Base-by-base conservation (phyloP, 2,329 filamentous ascomycete genomes). In the Magnaporthiopsis incrustans region DNA sequence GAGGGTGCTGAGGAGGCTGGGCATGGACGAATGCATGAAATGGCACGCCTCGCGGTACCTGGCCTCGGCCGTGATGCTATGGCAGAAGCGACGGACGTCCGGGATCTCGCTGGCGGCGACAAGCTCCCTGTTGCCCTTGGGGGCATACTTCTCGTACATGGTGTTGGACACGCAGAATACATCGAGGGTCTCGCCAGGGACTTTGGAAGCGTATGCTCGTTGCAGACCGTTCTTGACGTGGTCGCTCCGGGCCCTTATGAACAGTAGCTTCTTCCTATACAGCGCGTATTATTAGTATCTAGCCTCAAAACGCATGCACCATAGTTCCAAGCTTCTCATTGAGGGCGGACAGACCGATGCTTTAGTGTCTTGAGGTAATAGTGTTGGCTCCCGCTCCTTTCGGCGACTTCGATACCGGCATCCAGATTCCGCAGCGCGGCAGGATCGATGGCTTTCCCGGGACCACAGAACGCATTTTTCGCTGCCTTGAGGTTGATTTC, bases 81-180 rank as follows among this genome's bases (percentile, higher is more conserved):
- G 71, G 63, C 74, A 76, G 62, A 73, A 75, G 11, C 64, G 66
- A 30, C 75, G 74, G 26, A 77, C 70, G 6, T 69, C 68, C 1
- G 74, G 73, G 30, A 76, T 69, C 0, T 72, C 72, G 33, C 72
- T 75, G 7, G 69, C 71, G 2, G 65, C 56, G 12, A 74, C 69
- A 61, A 70, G 65, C 2, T 70, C 68, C 3, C 53, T 57, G 59
- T 73, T 71, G 15, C 73, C 73, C 60, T 72, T 71, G 26, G 65
- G 68, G 22, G 67, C 68, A 63, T 72, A 71, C 61, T 74, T 72
- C 57, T 75, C 69, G 64, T 76, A 77, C 59, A 68, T 68, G 15
- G 66, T 71, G 65, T 75, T 76, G 7, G 73, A 76, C 0, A 76
- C 71, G 57, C 73, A 77, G 60, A 77, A 77, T 1, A 76, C 72